Evolutionary conservation across 225 moss, liverwort and hornwort species (phyloP).

Genomic region (Straminergon stramineum): DNA sequence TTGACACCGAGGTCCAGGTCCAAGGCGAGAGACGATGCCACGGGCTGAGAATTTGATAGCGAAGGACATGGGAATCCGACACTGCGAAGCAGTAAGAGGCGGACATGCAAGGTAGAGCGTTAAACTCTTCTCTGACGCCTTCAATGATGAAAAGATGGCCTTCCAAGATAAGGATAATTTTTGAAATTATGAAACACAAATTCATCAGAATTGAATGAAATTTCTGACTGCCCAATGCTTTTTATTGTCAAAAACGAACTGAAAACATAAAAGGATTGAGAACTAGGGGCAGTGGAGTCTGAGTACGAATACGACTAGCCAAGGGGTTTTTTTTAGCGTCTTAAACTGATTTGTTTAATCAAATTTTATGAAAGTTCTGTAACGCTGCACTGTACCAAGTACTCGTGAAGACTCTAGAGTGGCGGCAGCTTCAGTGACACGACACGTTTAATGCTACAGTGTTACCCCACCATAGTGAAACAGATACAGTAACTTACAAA

Average conservation of each 20-base stretch:
- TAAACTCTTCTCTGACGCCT: not conserved
- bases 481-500: not conserved
- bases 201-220: not conserved
- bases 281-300: not conserved
- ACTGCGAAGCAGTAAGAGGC: not conserved
- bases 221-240: not conserved
- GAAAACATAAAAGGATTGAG: too few species aligned
- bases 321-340: too few species aligned
- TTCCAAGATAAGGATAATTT: not conserved
- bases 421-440: not conserved
- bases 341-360: not conserved
- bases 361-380: not conserved
- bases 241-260: not conserved
- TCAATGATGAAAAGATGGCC: not conserved
- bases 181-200: not conserved
- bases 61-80: not conserved
- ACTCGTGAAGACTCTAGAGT: not conserved
- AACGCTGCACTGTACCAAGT: not conserved
- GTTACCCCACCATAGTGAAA: not conserved
- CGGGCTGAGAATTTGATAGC: not conserved
- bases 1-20: not conserved
- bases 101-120: not conserved
- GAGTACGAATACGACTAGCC: not conserved
- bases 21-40: not conserved
- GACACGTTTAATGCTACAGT: not conserved